Evolutionary conservation across 495 filamentous ascomycete genomes (phyloP).

Genomic region (Trichocladium uniseriatum): DNA sequence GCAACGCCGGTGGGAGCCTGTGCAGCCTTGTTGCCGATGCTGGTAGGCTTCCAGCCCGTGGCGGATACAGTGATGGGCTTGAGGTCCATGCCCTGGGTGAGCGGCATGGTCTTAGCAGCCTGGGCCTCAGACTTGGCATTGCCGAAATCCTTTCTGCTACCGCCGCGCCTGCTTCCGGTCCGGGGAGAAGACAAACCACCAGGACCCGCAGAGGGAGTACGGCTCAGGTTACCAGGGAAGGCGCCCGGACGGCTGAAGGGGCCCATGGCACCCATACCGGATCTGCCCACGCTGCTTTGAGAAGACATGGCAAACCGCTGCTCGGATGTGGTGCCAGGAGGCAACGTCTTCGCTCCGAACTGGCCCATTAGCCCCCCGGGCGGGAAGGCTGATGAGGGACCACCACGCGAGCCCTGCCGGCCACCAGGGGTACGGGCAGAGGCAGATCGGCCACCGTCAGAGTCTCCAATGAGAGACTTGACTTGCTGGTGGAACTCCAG

Average conservation of each 20-base stretch:
- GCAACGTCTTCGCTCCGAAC: constrained; percentile 54
- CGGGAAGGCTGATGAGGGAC: constrained; percentile 34
- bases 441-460: constrained; percentile 57
- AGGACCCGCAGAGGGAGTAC: constrained; percentile 40
- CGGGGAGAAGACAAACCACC: constrained; percentile 41
- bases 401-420: constrained; percentile 37
- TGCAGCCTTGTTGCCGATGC: constrained; percentile 40
- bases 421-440: constrained; percentile 60
- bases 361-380: constrained; percentile 54
- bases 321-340: constrained; percentile 58
- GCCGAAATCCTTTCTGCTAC: constrained; percentile 47
- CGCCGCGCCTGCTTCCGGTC: constrained; percentile 44
- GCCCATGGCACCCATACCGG: constrained; percentile 49
- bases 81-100: constrained; percentile 70
- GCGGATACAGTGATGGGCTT: constrained; percentile 63
- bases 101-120: constrained; percentile 73
- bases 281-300: constrained; percentile 30
- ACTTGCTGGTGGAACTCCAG: constrained; percentile 80
- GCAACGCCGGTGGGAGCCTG: constrained; percentile 34
- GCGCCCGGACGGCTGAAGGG: constrained; percentile 43
- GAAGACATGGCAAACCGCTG: constrained; percentile 48
- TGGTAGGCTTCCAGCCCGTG: constrained; percentile 85
- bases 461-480: constrained; percentile 72
- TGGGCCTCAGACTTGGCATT: constrained; percentile 52
- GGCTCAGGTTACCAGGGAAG: constrained; percentile 49